A percentile compares a stretch with the other conserved stretches of the same genome.
Evolutionary conservation across 441 rosid species (phyloP).

Genomic region (Gossypium davidsonii): DNA sequence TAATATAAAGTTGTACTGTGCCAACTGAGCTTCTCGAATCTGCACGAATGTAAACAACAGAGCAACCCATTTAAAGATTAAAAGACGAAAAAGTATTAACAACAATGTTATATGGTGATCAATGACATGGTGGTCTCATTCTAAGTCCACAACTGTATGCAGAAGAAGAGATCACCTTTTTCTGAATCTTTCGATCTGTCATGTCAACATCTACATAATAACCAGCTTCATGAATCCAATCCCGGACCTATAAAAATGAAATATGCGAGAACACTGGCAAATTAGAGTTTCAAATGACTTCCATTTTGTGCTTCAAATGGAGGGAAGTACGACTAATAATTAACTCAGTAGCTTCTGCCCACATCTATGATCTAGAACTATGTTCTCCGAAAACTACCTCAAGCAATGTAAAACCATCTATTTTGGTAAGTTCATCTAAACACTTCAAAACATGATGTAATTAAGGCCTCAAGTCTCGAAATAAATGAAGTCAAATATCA

Average conservation of each 20-base stretch:
- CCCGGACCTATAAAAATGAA: slow-evolving; percentile 44
- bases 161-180: slow-evolving; percentile 49
- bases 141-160: not conserved
- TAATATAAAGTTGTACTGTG: slow-evolving; percentile 74
- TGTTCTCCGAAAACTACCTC: not conserved
- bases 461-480: not conserved
- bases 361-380: not conserved
- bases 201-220: slow-evolving; percentile 72
- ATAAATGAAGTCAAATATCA: not conserved
- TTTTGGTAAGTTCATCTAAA: not conserved
- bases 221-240: slow-evolving; percentile 66
- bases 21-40: slow-evolving; percentile 95
- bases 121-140: not conserved
- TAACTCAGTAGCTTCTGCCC: not conserved
- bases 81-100: not conserved
- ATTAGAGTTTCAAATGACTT: not conserved
- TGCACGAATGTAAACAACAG: slow-evolving; percentile 19
- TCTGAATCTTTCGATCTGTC: slow-evolving; percentile 84
- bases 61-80: not conserved
- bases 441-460: not conserved
- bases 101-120: not conserved
- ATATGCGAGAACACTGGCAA: not conserved
- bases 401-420: not conserved
- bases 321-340: not conserved
- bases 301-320: not conserved